Evolutionary conservation across 108 stramenopile species (phyloP), one percentile per base, ranked within the genome.

Genomic region (Nitzschia sp.): DNA sequence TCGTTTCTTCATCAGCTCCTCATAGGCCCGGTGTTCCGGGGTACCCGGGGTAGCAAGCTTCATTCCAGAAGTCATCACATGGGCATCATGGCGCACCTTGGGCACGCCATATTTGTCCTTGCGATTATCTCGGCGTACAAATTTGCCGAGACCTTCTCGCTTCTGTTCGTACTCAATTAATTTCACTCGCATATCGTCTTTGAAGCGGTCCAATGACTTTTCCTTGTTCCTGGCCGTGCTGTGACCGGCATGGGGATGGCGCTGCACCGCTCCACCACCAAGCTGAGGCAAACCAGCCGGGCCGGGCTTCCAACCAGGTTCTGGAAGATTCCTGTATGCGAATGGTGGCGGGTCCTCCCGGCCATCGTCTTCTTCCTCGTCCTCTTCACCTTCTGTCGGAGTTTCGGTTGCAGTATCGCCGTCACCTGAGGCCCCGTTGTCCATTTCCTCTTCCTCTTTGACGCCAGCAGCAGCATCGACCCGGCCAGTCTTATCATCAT

Each of bases 11-110:
- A 75, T 46, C 2, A 23, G 36, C 31, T 66, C 30, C 36, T 54
- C 47, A 2, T 76, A 68, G 30, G 36, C 11, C 24, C 46, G 0
- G 32, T 53, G 76, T 54, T 85, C 76, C 25, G 33, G 5, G 53
- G 79, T 85, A 26, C 76, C 76, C 2, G 73, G 72, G 23, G 58
- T 75, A 53, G 51, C 35, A 3, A 31, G 57, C 49, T 64, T 72
- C 84, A 85, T 85, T 26, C 46, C 65, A 26, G 59, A 35, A 13
- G 83, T 80, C 55, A 57, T 55, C 1, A 48, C 60, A 32, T 61
- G 53, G n/a, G 53, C 35, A 13, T 61, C 60, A 11, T 24, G 31
- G 5, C 54, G 13, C 47, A 19, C 23, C 27, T 57, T 38, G 49
- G 11, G 2, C 1, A 4, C 18, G 1, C 55, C 49, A 35, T 30